Evolutionary conservation across 805 yeast genomes (phyloP).

Genomic region (Candida peoriensis): DNA sequence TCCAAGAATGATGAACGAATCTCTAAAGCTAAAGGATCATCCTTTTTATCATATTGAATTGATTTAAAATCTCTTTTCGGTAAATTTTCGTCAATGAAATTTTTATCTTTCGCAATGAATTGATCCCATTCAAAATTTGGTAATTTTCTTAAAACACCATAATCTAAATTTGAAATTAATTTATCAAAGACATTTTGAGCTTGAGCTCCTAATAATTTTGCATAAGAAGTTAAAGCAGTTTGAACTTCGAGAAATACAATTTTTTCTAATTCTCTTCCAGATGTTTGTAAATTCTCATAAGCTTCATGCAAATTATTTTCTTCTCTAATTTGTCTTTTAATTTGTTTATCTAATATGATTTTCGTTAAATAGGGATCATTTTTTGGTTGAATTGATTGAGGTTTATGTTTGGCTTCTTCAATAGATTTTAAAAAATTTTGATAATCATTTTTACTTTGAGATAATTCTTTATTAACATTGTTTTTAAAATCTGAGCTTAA

Average conservation of each 20-base stretch:
- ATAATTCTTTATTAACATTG: constrained; percentile 63
- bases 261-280: constrained; percentile 84
- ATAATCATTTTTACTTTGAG: constrained; percentile 55
- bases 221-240: constrained; percentile 68
- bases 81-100: constrained; percentile 59
- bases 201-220: constrained; percentile 66
- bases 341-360: constrained; percentile 65
- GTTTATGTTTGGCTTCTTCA: constrained; percentile 50
- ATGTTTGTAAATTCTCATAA: constrained; percentile 74
- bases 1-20: constrained; percentile 80
- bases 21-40: constrained; percentile 61
- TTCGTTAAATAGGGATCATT: constrained; percentile 83
- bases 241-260: constrained; percentile 86
- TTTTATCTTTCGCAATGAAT: constrained; percentile 66
- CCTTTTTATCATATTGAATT: constrained; percentile 60
- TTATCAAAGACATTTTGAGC: constrained; percentile 66
- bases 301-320: constrained; percentile 89
- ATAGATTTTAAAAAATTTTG: constrained; percentile 53
- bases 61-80: constrained; percentile 60
- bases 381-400: constrained; percentile 42
- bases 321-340: constrained; percentile 72
- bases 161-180: constrained; percentile 59
- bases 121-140: constrained; percentile 86
- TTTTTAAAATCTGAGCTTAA: constrained; percentile 82
- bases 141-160: constrained; percentile 70